Conservation (phyloP, 2,329 filamentous ascomycete genomes). For the Magnaporthales sp. region DNA sequence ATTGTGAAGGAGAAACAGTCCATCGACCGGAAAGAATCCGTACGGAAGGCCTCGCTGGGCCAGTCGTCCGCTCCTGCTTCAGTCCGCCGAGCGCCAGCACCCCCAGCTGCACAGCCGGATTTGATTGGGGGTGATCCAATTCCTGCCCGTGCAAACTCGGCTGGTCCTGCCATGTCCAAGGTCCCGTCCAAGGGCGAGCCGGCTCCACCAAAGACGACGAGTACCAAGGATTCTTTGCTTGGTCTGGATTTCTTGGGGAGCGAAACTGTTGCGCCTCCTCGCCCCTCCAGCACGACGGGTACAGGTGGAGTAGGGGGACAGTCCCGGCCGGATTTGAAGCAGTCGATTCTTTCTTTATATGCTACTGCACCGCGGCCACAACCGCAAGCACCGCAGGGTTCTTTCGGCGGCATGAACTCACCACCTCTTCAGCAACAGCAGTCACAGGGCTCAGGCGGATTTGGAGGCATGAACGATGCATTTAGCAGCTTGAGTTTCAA, state of each 20-base stretch:
- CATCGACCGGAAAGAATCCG: slow-evolving; percentile 49
- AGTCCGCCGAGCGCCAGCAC: slow-evolving; percentile 10
- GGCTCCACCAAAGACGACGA: slow-evolving; percentile 59
- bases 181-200: slow-evolving; percentile 54
- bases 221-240: slow-evolving; percentile 79
- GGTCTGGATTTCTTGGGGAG: slow-evolving; percentile 89
- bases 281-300: slow-evolving; percentile 73
- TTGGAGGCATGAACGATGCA: slow-evolving; percentile 67
- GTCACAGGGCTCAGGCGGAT: slow-evolving; percentile 19
- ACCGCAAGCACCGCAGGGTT: slow-evolving; percentile 42
- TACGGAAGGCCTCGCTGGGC: slow-evolving; percentile 50
- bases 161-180: slow-evolving; percentile 53
- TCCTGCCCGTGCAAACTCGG: slow-evolving; percentile 64
- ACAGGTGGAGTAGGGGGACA: slow-evolving; percentile 41
- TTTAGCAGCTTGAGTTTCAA: slow-evolving; percentile 47
- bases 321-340: slow-evolving; percentile 88
- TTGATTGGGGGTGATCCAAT: slow-evolving; percentile 71
- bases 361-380: slow-evolving; percentile 76
- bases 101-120: slow-evolving; percentile 53
- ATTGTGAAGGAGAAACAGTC: slow-evolving; percentile 59
- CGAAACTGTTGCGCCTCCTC: slow-evolving; percentile 57
- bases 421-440: slow-evolving; percentile 10
- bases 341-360: slow-evolving; percentile 93
- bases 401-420: slow-evolving; percentile 55
- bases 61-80: slow-evolving; percentile 25